A percentile compares a stretch with the other conserved stretches of the same genome.
phyloP scores from a whole-genome alignment of 2,329 filamentous ascomycete genomes.

The Sphaerulina musiva region DNA sequence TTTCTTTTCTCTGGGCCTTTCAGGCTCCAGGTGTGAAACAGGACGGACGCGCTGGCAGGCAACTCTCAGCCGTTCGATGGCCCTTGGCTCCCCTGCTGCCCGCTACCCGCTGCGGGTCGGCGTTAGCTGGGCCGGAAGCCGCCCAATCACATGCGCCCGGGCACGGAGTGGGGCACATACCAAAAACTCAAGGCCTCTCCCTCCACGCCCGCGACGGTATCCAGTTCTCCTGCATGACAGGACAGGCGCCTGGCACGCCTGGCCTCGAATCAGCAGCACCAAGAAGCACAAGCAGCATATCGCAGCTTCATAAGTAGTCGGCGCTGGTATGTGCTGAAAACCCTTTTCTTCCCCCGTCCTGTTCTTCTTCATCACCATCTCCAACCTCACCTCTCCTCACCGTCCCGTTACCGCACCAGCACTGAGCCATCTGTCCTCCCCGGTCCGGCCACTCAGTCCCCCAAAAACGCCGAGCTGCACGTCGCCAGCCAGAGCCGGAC shows the following conservation, averaged over 20 bases:
- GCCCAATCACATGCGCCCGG: constrained; percentile 12
- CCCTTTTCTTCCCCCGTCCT: not conserved
- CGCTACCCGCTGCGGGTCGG: constrained; percentile 9
- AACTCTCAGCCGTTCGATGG: constrained; percentile 5
- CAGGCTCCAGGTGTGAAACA: constrained; percentile 7
- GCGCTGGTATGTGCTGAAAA: not conserved
- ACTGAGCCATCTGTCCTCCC: constrained; percentile 6
- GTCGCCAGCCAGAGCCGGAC: constrained; percentile 14
- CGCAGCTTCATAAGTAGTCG: too few relatives aligned
- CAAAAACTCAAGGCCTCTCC: constrained; percentile 4
- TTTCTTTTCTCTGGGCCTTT: too few relatives aligned
- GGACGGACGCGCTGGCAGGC: constrained; percentile 2
- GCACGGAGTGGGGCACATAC: constrained; percentile 10
- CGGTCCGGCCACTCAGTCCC: constrained; percentile 10
- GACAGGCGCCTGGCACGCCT: not conserved
- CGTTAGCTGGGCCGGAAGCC: constrained; percentile 11
- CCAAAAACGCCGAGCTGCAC: constrained; percentile 19
- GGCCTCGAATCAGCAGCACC: not conserved
- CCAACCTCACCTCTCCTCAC: too few relatives aligned
- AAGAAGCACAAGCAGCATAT: too few relatives aligned
- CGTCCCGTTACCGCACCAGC: too few relatives aligned
- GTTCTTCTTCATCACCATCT: constrained; percentile 10
- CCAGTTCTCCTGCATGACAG: constrained; percentile 14
- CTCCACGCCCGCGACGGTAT: too few relatives aligned
- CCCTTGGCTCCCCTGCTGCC: not conserved